Evolutionary conservation across 2,329 filamentous ascomycete species (phyloP).

Genomic region (Arachnopeziza araneosa): DNA sequence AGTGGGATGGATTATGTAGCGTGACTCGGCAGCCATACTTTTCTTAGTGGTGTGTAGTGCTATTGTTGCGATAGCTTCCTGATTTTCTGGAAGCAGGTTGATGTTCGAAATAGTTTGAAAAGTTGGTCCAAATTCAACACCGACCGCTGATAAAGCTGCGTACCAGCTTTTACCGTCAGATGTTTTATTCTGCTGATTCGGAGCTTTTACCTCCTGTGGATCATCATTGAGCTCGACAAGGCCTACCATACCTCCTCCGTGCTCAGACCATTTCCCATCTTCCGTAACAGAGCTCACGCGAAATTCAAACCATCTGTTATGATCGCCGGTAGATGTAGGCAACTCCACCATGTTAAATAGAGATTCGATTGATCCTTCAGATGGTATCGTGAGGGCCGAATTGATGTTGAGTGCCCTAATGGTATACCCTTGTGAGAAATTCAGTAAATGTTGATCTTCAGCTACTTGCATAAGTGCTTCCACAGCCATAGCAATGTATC

Average conservation of each 20-base stretch:
- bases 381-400: conserved; percentile 20
- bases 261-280: conserved; percentile 7
- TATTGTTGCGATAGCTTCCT: neutral
- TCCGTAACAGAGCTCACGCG: conserved; percentile 1
- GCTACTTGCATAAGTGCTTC: conserved; percentile 5
- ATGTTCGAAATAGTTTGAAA: neutral
- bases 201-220: neutral
- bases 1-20: conserved; percentile 6
- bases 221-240: neutral
- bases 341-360: neutral
- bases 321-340: neutral
- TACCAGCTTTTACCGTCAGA: neutral
- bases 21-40: neutral
- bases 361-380: neutral
- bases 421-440: conserved; percentile 17
- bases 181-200: neutral
- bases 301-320: conserved; percentile 9
- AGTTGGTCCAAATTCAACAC: neutral
- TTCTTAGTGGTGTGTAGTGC: neutral
- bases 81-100: neutral
- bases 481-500: conserved; percentile 27
- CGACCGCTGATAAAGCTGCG: neutral
- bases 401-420: conserved; percentile 21
- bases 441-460: neutral
- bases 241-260: conserved; percentile 2